These are phyloP conservation scores for Fusarium transvaalense DNA, from an alignment of 2,329 filamentous ascomycete species.

Conservation along the genomic window DNA sequence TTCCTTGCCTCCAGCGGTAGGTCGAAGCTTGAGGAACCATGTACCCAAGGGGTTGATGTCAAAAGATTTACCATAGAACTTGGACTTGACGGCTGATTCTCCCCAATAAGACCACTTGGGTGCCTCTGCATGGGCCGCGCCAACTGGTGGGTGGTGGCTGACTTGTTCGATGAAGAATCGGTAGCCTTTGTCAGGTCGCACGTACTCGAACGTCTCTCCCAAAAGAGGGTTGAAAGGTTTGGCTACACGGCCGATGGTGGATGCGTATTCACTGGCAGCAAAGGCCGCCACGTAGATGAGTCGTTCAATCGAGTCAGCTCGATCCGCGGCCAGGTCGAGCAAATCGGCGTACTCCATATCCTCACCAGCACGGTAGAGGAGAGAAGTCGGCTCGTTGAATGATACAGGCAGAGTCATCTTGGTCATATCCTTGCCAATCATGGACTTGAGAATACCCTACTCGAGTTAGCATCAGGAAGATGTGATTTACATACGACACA, in stretches of 20 bases:
- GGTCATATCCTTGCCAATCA: slow-evolving; percentile 99
- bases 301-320: slow-evolving; percentile 88
- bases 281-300: slow-evolving; percentile 96
- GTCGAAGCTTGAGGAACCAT: slow-evolving; percentile 92
- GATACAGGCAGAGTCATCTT: slow-evolving; percentile 99
- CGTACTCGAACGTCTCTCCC: slow-evolving; percentile 97
- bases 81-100: slow-evolving; percentile 93
- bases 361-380: slow-evolving; percentile 94
- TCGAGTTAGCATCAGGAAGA: slow-evolving; percentile 39
- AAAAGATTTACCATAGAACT: slow-evolving; percentile 97
- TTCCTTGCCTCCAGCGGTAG: slow-evolving; percentile 78
- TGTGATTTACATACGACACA: slow-evolving; percentile 20
- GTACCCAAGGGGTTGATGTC: slow-evolving; percentile 97
- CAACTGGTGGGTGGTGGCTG: slow-evolving; percentile 94
- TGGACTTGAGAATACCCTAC: slow-evolving; percentile 95
- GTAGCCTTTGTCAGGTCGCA: slow-evolving; percentile 94
- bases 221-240: slow-evolving; percentile 98
- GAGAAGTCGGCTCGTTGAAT: slow-evolving; percentile 97
- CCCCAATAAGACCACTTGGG: slow-evolving; percentile 98
- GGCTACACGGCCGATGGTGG: slow-evolving; percentile 94
- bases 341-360: slow-evolving; percentile 98
- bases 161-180: slow-evolving; percentile 99
- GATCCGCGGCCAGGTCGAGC: slow-evolving; percentile 87
- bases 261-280: slow-evolving; percentile 95
- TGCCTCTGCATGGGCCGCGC: slow-evolving; percentile 92